Evolutionary conservation across 2,329 filamentous ascomycete genomes (phyloP), one percentile per base, ranked within the genome.

Genomic region (Colletotrichum sansevieriae): DNA sequence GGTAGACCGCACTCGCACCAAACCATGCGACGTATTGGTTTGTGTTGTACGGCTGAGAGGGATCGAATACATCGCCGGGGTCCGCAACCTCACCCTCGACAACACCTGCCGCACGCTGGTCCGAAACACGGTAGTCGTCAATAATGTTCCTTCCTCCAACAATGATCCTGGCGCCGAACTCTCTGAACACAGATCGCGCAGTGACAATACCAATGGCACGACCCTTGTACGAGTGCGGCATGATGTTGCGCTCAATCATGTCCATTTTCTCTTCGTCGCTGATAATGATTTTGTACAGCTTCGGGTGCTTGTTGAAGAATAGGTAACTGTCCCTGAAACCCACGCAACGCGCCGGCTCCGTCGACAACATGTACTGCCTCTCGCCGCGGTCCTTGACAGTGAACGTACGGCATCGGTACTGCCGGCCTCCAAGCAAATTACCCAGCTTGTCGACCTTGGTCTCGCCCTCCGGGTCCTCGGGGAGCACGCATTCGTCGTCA

Each of bases 1-100:
- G 94, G 78, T 99, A 99, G 25, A 99, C 96, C 44, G 93, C 91
- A 78, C 95, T 98, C 55, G 96, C 96, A 57, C 96, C 96, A 78
- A 97, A 95, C 96, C 96, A 99, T 33, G 96, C 96, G 33, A 99
- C 96, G 76, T 98, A 99, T 78, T 98, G 95, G 77, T 99, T 99
- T 82, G 95, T 94, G 84, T 99, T 98, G 85, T 99, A 99, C n/a
- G 90, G 86, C 77, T 97, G 92, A 44, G 91, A 92, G 9, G 87
- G 87, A 29, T 94, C 88, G 47, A 95, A 87, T 69, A 86, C 87
- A 79, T 99, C 96, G 69, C 94, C 91, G 0, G 95, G 95, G 76
- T 98, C 96, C 18, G 95, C 96, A 25, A 98, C 78, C 77, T 97
- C 94, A 72, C 96, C 96, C 78, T 98, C 95, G 2, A 93, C 87